Conservation (phyloP, 2,329 filamentous ascomycete species). For the Talaromyces piceae region DNA sequence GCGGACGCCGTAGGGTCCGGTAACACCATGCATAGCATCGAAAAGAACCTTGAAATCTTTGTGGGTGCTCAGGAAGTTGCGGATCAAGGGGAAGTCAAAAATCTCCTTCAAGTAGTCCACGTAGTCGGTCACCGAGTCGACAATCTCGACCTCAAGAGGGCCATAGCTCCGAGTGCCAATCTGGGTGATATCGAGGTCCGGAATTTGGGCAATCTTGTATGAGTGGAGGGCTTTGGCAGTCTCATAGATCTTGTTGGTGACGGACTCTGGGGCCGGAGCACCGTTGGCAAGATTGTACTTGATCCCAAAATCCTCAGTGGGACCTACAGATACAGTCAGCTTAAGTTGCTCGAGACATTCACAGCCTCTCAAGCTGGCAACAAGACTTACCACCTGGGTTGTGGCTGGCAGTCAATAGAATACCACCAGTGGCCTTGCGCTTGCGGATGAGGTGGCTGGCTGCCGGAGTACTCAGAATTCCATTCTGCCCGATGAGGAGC, state of each 20-base stretch:
- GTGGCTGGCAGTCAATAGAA: constrained; percentile 93
- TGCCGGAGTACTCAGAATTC: constrained; percentile 92
- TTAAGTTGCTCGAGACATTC: background rate
- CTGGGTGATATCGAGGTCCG: constrained; percentile 73
- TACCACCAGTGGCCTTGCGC: constrained; percentile 90
- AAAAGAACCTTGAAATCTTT: constrained; percentile 95
- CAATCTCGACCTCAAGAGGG: constrained; percentile 82
- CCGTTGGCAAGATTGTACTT: constrained; percentile 99
- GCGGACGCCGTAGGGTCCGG: constrained; percentile 85
- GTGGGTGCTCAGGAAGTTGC: constrained; percentile 80
- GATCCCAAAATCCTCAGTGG: constrained; percentile 94
- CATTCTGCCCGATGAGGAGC: constrained; percentile 89
- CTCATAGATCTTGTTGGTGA: constrained; percentile 97
- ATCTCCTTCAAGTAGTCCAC: constrained; percentile 94
- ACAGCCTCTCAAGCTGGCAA: background rate
- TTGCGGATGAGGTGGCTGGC: constrained; percentile 95
- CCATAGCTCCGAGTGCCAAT: constrained; percentile 82
- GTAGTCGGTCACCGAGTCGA: constrained; percentile 90
- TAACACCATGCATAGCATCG: constrained; percentile 89
- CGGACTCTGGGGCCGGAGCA: constrained; percentile 86
- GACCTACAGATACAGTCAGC: constrained; percentile 49
- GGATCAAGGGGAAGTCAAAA: constrained; percentile 95
- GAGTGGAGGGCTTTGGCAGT: constrained; percentile 80
- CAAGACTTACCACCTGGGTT: constrained; percentile 78
- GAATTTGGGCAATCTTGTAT: constrained; percentile 86